phyloP scores from a whole-genome alignment of 2,329 filamentous ascomycete species.

The Camptophora hylomeconis region DNA sequence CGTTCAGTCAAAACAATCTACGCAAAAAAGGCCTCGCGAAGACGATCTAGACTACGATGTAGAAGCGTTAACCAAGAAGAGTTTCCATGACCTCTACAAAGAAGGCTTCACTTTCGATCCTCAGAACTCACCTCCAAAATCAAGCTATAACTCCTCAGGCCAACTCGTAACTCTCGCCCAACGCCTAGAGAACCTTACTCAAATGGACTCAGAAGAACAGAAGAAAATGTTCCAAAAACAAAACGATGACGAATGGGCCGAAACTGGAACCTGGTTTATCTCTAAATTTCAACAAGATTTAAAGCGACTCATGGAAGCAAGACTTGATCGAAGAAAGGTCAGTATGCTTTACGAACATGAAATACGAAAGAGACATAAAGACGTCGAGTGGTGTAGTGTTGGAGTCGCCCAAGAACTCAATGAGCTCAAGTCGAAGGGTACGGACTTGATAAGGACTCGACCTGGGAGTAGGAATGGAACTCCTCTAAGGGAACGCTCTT shows the following conservation, averaged over 20 bases:
- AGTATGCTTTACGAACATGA: slow-evolving; percentile 42
- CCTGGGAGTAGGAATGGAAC: slow-evolving; percentile 2
- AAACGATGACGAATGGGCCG: slow-evolving; percentile 45
- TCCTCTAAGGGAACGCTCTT: not conserved
- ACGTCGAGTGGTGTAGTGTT: slow-evolving; percentile 35
- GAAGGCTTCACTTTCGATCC: slow-evolving; percentile 37
- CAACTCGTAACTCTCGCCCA: slow-evolving; percentile 21
- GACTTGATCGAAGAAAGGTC: slow-evolving; percentile 40
- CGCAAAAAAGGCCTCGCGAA: slow-evolving; percentile 10
- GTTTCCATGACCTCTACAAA: slow-evolving; percentile 34
- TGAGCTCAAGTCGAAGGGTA: slow-evolving; percentile 42
- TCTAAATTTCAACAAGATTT: slow-evolving; percentile 40
- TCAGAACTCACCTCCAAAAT: slow-evolving; percentile 16
- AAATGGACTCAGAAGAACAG: slow-evolving; percentile 28
- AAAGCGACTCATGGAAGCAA: slow-evolving; percentile 36
- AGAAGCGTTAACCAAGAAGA: slow-evolving; percentile 31
- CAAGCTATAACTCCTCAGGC: slow-evolving; percentile 9
- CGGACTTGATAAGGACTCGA: slow-evolving; percentile 31
- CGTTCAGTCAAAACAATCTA: slow-evolving; percentile 1
- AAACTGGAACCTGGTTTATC: slow-evolving; percentile 48
- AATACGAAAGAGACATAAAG: slow-evolving; percentile 39
- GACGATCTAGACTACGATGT: slow-evolving; percentile 35
- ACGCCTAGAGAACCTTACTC: slow-evolving; percentile 25
- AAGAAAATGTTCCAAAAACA: slow-evolving; percentile 38
- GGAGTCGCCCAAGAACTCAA: slow-evolving; percentile 37